A percentile compares a stretch with the other conserved stretches of the same genome.
phyloP scores from a whole-genome alignment of 1,284 basidiomycete species.

The Heterobasidion parviporum region DNA sequence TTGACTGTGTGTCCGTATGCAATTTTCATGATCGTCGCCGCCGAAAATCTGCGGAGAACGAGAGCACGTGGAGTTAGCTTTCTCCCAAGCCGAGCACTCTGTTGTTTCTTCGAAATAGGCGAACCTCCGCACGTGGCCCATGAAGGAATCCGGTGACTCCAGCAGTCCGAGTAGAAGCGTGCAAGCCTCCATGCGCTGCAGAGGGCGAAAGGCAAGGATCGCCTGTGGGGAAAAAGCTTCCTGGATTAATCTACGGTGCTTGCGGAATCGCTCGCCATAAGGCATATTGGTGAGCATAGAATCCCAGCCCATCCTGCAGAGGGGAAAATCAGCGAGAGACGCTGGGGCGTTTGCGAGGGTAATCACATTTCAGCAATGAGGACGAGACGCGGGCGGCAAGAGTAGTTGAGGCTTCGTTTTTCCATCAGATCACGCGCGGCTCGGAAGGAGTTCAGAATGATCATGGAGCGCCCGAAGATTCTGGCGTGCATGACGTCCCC shows the following conservation, averaged over 20 bases:
- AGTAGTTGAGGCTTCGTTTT: conserved; percentile 12
- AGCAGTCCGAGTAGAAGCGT: conserved; percentile 8
- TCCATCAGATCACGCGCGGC: conserved; percentile 13
- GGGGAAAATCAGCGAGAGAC: not conserved
- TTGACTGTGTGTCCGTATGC: conserved; percentile 21
- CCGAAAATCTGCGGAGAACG: conserved; percentile 12
- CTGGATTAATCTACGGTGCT: conserved; percentile 11
- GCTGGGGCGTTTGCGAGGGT: not conserved
- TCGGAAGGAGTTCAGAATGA: conserved; percentile 9
- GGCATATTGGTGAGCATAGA: conserved; percentile 9
- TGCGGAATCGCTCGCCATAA: conserved; percentile 13
- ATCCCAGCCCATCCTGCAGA: conserved; percentile 14
- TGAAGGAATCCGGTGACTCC: conserved; percentile 9
- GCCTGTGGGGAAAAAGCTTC: conserved; percentile 10
- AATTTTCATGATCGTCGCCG: conserved; percentile 33
- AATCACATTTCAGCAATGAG: conserved; percentile 9
- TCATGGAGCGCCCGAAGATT: conserved; percentile 8
- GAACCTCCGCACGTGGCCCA: conserved; percentile 9
- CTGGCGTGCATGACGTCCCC: conserved; percentile 11
- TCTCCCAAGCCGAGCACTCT: not conserved
- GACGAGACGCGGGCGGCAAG: conserved; percentile 13
- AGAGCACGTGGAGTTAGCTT: not conserved
- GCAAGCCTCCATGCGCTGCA: conserved; percentile 9
- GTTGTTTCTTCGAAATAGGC: not conserved
- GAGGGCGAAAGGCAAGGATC: conserved; percentile 3